Conservation (phyloP, 768 basidiomycete genomes). For the Mycena vulgaris region DNA sequence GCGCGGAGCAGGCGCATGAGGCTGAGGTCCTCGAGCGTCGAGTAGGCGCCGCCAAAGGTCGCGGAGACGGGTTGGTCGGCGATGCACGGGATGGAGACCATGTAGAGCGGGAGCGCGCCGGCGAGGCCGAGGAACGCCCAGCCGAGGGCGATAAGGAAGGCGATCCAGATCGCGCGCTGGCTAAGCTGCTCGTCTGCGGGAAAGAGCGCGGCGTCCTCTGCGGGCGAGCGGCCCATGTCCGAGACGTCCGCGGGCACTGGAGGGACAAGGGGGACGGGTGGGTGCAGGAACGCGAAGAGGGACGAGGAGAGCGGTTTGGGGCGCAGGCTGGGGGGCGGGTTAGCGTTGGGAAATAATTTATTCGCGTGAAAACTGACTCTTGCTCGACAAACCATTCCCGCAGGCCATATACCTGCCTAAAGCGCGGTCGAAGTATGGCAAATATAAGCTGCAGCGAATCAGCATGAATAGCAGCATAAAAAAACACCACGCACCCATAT, state of each 20-base stretch:
- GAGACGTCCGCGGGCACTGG: slow-evolving; percentile 69
- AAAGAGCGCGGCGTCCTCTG: slow-evolving; percentile 69
- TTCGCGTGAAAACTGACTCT: slow-evolving; percentile 63
- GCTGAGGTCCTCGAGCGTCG: slow-evolving; percentile 82
- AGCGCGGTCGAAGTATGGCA: slow-evolving; percentile 76
- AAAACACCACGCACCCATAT: slow-evolving; percentile 72
- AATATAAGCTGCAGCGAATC: slow-evolving; percentile 67
- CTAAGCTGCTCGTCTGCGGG: slow-evolving; percentile 83
- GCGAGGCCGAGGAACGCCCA: slow-evolving; percentile 80
- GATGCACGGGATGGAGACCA: slow-evolving; percentile 79
- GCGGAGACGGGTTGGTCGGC: slow-evolving; percentile 62
- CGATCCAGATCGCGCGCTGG: slow-evolving; percentile 80
- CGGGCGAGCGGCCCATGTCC: slow-evolving; percentile 65
- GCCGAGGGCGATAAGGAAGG: slow-evolving; percentile 73
- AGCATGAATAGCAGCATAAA: not conserved
- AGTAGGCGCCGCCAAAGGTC: slow-evolving; percentile 71
- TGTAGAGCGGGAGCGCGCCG: slow-evolving; percentile 82
- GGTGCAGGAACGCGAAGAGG: slow-evolving; percentile 80
- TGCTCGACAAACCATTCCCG: slow-evolving; percentile 85
- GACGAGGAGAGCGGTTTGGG: slow-evolving; percentile 72
- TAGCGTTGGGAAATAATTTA: slow-evolving; percentile 1
- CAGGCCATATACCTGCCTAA: slow-evolving; percentile 79
- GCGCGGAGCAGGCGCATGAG: slow-evolving; percentile 80
- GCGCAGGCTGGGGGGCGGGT: slow-evolving; percentile 64
- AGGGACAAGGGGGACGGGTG: slow-evolving; percentile 78